These are phyloP conservation scores for Myriosclerotinia duriaeana DNA, from an alignment of 2,329 filamentous ascomycete species.

Conservation along the genomic window DNA sequence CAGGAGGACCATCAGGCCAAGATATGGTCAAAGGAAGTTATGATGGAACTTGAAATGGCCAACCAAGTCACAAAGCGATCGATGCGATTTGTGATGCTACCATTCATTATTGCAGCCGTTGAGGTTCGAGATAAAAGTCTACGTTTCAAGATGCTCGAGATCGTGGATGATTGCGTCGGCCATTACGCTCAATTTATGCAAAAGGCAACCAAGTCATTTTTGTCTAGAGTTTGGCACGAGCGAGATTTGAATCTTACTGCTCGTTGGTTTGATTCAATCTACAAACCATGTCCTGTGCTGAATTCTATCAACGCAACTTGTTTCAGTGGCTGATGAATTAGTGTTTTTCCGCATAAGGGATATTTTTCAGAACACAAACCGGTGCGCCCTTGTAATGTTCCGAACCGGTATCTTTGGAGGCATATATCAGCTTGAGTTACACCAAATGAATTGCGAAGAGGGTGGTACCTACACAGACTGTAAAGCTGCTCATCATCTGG, in stretches of 20 bases:
- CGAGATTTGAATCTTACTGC: conserved; percentile 29
- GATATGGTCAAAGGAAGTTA: conserved; percentile 31
- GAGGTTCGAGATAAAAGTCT: not conserved
- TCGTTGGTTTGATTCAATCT: not conserved
- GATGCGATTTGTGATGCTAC: conserved; percentile 36
- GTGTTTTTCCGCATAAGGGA: not conserved
- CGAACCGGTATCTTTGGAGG: no score
- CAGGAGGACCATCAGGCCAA: no score
- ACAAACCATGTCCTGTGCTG: not conserved
- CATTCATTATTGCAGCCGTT: conserved; percentile 29
- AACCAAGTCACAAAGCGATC: conserved; percentile 30
- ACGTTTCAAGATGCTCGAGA: conserved; percentile 6
- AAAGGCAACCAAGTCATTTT: conserved; percentile 34
- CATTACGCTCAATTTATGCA: conserved; percentile 34
- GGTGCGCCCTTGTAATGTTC: no score
- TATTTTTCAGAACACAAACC: no score
- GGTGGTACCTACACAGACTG: no score
- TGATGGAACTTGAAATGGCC: conserved; percentile 37
- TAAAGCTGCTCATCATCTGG: no score
- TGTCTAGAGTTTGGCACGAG: conserved; percentile 37
- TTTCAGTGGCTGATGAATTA: not conserved
- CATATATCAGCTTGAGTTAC: no score
- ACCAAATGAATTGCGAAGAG: no score
- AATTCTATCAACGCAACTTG: not conserved
- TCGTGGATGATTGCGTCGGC: conserved; percentile 50